Conservation (phyloP, 257 asterid genomes). For the Datura wrightii region DNA sequence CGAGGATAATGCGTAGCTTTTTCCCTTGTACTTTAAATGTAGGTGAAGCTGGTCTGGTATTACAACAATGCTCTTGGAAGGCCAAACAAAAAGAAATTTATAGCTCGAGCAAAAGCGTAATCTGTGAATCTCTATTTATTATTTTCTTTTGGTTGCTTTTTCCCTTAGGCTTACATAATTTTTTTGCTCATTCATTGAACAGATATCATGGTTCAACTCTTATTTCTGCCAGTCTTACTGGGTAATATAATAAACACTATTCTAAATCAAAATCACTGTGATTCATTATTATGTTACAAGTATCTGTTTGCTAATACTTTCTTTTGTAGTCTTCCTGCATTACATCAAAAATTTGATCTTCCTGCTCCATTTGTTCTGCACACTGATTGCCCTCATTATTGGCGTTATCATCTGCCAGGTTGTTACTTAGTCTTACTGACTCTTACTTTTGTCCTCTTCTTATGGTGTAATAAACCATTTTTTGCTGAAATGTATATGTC, state of each 20-base stretch:
- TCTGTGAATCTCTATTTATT: constrained; percentile 23
- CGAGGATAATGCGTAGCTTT: background rate
- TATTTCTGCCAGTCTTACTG: constrained; percentile 90
- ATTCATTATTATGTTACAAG: background rate
- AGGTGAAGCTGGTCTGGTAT: constrained; percentile 98
- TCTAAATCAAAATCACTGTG: background rate
- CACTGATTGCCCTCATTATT: constrained; percentile 97
- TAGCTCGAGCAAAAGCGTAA: constrained; percentile 92
- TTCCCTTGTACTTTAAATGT: constrained; percentile 34
- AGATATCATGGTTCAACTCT: constrained; percentile 98
- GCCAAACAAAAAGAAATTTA: constrained; percentile 93
- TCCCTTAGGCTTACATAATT: background rate
- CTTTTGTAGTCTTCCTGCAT: constrained; percentile 70
- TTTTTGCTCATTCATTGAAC: constrained; percentile 37
- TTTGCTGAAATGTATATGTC: constrained; percentile 19
- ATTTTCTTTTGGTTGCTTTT: background rate
- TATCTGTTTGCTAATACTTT: constrained; percentile 12
- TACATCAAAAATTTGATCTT: constrained; percentile 89
- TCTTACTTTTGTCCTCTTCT: constrained; percentile 6
- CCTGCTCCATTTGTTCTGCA: constrained; percentile 92
- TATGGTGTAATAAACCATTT: constrained; percentile 1
- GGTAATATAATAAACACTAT: constrained; percentile 49
- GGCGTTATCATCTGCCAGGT: constrained; percentile 98
- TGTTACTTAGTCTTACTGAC: constrained; percentile 22
- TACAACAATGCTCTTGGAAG: constrained; percentile 96